phyloP scores from a whole-genome alignment of 2,329 filamentous ascomycete genomes.

The Mollisiaceae sp. region DNA sequence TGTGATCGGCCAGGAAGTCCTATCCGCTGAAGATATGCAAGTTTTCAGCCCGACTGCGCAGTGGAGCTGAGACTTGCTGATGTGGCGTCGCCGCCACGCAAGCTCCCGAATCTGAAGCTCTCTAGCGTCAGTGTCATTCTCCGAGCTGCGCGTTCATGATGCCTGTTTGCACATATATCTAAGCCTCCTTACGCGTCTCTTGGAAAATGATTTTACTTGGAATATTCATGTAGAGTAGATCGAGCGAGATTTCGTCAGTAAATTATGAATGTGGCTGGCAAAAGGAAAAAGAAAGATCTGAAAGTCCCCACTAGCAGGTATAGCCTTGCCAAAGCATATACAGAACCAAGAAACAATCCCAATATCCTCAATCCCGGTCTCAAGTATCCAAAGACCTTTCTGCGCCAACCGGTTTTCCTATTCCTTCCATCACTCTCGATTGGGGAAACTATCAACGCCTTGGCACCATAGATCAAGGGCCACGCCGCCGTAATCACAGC shows the following conservation, averaged over 20 bases:
- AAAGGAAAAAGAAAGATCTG: constrained; percentile 10
- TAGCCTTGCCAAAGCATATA: constrained; percentile 5
- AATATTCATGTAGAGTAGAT: background rate
- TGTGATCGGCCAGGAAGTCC: background rate
- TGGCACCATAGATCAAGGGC: background rate
- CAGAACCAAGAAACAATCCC: background rate
- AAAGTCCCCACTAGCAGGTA: background rate
- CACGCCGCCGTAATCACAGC: constrained; percentile 2
- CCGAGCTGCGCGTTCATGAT: too few relatives aligned
- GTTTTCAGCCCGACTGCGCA: background rate
- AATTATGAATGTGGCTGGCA: background rate
- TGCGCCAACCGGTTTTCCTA: background rate
- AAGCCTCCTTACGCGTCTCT: background rate
- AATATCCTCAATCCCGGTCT: background rate
- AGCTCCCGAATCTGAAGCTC: background rate
- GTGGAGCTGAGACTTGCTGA: background rate
- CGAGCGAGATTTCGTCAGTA: background rate
- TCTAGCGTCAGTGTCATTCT: too few relatives aligned
- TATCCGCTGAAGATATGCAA: background rate
- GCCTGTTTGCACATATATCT: background rate
- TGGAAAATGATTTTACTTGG: background rate
- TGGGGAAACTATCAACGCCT: background rate
- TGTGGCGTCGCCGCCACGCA: constrained; percentile 1
- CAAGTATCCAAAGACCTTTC: background rate
- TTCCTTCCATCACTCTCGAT: background rate